Conservation (phyloP, 2,329 filamentous ascomycete genomes). For the Dryadomyces sulphureus region DNA sequence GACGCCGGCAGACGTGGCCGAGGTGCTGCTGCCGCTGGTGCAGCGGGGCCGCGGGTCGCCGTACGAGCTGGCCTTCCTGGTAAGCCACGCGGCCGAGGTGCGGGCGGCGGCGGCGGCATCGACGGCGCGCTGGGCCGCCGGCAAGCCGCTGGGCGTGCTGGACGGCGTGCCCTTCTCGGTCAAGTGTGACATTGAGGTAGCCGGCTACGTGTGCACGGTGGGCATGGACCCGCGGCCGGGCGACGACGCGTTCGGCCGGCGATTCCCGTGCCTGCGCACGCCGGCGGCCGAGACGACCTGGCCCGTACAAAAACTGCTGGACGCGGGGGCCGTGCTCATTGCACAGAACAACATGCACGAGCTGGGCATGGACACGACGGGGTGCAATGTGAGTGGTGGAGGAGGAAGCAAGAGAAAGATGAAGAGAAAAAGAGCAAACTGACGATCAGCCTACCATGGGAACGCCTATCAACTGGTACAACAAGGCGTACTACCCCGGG, state of each 20-base stretch:
- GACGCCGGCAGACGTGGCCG: conserved; percentile 58
- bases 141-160: conserved; percentile 50
- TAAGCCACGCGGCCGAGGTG: conserved; percentile 46
- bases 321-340: conserved; percentile 59
- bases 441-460: conserved; percentile 40
- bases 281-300: conserved; percentile 44
- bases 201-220: conserved; percentile 52
- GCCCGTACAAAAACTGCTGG: conserved; percentile 56
- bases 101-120: conserved; percentile 57
- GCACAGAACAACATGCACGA: conserved; percentile 74
- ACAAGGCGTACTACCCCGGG: conserved; percentile 61
- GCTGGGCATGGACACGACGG: conserved; percentile 67
- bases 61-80: conserved; percentile 61
- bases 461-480: conserved; percentile 66
- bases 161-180: conserved; percentile 74
- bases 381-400: conserved; percentile 54
- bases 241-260: conserved; percentile 26
- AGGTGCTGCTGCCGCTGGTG: conserved; percentile 58
- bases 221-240: conserved; percentile 38
- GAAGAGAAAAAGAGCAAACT: no score
- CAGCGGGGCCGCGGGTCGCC: conserved; percentile 37
- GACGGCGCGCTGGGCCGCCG: conserved; percentile 54
- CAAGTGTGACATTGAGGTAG: conserved; percentile 65
- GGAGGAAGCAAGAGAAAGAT: no score
- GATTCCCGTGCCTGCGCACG: conserved; percentile 30